A percentile compares a stretch with the other conserved stretches of the same genome.
Evolutionary conservation across 352 stramenopile species (phyloP).

Genomic region (Phytophthora nicotianae): DNA sequence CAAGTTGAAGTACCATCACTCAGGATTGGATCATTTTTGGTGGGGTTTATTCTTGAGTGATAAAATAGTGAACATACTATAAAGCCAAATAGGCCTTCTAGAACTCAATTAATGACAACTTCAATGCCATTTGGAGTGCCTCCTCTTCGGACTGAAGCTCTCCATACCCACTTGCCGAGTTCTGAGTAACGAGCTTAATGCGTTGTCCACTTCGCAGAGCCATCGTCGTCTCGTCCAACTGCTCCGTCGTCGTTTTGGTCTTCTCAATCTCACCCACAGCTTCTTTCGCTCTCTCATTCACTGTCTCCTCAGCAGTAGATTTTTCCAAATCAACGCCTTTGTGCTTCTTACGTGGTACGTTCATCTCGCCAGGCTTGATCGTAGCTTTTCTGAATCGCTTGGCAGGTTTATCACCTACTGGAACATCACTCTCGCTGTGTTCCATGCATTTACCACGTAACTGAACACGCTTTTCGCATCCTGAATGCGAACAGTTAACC

Average conservation of each 20-base stretch:
- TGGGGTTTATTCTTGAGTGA: no score
- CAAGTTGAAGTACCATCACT: slow-evolving; percentile 15
- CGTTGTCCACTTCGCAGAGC: slow-evolving; percentile 7
- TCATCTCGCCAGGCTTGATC: neutral
- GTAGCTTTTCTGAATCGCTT: slow-evolving; percentile 1
- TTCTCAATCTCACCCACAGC: neutral
- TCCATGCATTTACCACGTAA: slow-evolving; percentile 7
- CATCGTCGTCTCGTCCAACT: slow-evolving; percentile 7
- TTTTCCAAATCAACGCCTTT: neutral
- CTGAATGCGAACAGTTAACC: slow-evolving; percentile 8
- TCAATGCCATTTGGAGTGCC: slow-evolving; percentile 31
- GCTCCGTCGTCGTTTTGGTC: neutral
- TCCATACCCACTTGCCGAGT: neutral
- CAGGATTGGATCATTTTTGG: neutral
- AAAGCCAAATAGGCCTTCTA: slow-evolving; percentile 6
- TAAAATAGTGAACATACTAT: neutral
- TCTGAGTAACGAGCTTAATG: slow-evolving; percentile 5
- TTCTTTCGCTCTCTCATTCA: neutral
- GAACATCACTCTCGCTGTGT: neutral
- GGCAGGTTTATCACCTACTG: neutral
- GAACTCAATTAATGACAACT: slow-evolving; percentile 36
- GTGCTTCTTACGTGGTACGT: neutral
- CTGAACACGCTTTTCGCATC: slow-evolving; percentile 15
- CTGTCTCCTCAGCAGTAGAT: neutral
- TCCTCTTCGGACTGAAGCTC: slow-evolving; percentile 25